Conservation (phyloP, 306 rosid genomes). For the Quercus robur region DNA sequence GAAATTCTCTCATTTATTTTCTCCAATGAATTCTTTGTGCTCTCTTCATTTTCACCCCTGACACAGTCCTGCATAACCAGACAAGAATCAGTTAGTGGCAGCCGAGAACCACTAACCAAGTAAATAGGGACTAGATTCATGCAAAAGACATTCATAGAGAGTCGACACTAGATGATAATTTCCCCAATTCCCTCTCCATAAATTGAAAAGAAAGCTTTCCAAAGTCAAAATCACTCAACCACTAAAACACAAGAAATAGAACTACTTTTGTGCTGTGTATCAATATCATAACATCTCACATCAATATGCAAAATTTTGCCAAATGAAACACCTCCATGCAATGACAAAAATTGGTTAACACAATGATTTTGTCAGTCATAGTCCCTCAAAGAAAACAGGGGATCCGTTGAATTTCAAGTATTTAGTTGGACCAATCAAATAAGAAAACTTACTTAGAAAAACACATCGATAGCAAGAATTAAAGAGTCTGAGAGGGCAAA, state of each 20-base stretch:
- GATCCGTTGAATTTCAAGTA: too few species aligned
- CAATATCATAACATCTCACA: too few species aligned
- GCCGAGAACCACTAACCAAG: constrained; percentile 7
- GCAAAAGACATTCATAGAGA: background rate
- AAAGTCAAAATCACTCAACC: background rate
- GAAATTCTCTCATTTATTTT: constrained; percentile 46
- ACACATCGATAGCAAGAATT: background rate
- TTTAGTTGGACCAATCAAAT: too few species aligned
- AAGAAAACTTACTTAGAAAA: background rate
- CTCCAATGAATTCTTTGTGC: constrained; percentile 79
- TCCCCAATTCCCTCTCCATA: background rate
- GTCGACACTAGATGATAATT: background rate
- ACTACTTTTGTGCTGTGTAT: background rate
- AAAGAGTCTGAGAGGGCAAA: background rate
- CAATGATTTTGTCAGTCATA: too few species aligned
- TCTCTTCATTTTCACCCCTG: constrained; percentile 97
- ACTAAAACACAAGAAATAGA: background rate
- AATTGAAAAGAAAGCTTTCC: background rate
- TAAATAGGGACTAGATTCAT: background rate
- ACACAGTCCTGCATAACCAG: constrained; percentile 54
- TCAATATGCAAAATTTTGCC: background rate
- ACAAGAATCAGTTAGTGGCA: background rate
- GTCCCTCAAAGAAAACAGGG: too few species aligned
- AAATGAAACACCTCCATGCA: too few species aligned
- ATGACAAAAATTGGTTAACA: too few species aligned